phyloP scores from a whole-genome alignment of 2,329 filamentous ascomycete species.

The Fusarium sp. region DNA sequence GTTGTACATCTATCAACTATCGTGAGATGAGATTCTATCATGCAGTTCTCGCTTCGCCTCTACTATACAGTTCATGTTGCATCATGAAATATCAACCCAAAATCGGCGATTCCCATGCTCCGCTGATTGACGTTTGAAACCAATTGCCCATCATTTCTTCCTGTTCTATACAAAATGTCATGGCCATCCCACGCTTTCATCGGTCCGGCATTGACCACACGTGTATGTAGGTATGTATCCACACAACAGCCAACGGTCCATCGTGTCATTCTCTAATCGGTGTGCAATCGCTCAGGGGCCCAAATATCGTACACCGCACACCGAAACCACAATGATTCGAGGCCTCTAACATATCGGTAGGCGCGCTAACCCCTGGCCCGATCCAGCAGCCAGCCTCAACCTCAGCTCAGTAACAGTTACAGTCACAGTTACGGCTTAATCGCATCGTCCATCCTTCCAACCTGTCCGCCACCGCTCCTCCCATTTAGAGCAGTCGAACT shows the following conservation, averaged over 20 bases:
- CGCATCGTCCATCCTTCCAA: constrained; percentile 78
- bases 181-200: constrained; percentile 17
- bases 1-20: constrained; percentile 22
- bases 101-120: constrained; percentile 26
- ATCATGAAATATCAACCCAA: constrained; percentile 1
- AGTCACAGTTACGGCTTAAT: constrained; percentile 51
- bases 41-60: constrained; percentile 2
- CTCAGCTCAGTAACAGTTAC: constrained; percentile 31
- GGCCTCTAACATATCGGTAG: constrained; percentile 3
- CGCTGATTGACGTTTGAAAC: constrained; percentile 1
- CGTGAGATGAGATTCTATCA: constrained; percentile 44
- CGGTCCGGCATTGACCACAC: constrained; percentile 27
- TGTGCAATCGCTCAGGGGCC: not conserved
- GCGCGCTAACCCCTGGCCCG: constrained; percentile 15
- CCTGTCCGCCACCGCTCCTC: constrained; percentile 95
- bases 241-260: constrained; percentile 23
- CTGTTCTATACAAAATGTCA: not conserved
- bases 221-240: constrained; percentile 17
- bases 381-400: constrained; percentile 24
- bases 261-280: constrained; percentile 12
- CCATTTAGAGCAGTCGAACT: constrained; percentile 92
- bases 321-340: constrained; percentile 24
- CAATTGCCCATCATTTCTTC: constrained; percentile 11
- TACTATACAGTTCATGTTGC: constrained; percentile 18
- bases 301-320: constrained; percentile 35